A percentile compares a stretch with the other conserved stretches of the same genome.
Evolutionary conservation across 441 rosid species (phyloP).

Genomic region (Arabidopsis lyrata): DNA sequence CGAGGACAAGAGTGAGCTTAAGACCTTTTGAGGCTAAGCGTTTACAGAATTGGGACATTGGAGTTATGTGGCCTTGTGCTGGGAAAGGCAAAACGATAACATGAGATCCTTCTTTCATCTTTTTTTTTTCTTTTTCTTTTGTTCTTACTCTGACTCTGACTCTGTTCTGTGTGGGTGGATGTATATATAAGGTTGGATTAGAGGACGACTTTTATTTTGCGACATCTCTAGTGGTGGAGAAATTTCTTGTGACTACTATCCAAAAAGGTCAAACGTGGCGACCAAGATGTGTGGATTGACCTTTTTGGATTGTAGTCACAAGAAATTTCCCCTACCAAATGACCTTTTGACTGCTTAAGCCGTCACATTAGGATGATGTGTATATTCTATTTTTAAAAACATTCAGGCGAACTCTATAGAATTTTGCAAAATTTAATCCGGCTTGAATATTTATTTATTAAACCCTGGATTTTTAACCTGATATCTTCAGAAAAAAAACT

Average conservation of each 20-base stretch:
- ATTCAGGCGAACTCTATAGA: too few relatives aligned
- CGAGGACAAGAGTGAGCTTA: conserved; percentile 48
- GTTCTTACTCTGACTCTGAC: not conserved
- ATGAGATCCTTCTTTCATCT: conserved; percentile 40
- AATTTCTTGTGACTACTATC: conserved; percentile 11
- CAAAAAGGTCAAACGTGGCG: conserved; percentile 36
- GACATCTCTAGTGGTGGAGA: conserved; percentile 19
- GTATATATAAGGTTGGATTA: conserved; percentile 26
- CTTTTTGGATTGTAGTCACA: conserved; percentile 3
- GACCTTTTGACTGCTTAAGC: not conserved
- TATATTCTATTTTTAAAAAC: too few relatives aligned
- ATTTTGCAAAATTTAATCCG: too few relatives aligned
- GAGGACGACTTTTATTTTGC: conserved; percentile 28
- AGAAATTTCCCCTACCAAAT: too few relatives aligned
- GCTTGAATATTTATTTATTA: too few relatives aligned
- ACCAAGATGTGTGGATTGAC: conserved; percentile 39
- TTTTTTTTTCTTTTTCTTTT: not conserved
- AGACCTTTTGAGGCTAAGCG: conserved; percentile 56
- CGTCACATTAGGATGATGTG: not conserved
- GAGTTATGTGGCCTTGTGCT: conserved; percentile 66
- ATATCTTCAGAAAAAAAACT: too few relatives aligned
- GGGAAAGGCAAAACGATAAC: conserved; percentile 54
- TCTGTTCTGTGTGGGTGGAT: conserved; percentile 6
- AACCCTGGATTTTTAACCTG: not conserved
- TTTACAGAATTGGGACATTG: conserved; percentile 64